These are phyloP conservation scores for Fraxinus greggii DNA, from an alignment of 305 asterid species.

Conservation along the genomic window DNA sequence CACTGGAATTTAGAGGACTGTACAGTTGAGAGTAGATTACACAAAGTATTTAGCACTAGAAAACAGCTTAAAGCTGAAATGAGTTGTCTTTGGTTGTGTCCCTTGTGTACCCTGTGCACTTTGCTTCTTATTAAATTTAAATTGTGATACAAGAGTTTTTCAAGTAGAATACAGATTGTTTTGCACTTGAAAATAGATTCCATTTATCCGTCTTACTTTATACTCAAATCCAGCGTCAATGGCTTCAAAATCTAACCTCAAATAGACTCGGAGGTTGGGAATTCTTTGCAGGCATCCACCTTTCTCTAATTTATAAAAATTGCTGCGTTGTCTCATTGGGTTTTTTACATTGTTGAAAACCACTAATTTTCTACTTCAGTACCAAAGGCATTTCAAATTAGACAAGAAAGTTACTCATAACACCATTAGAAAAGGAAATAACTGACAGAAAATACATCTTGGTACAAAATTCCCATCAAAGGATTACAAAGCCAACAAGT, in stretches of 20 bases:
- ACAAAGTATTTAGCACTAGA: conserved; percentile 29
- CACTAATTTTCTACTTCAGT: background rate
- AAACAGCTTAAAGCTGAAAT: conserved; percentile 11
- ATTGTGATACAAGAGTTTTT: background rate
- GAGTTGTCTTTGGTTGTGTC: background rate
- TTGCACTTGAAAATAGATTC: background rate
- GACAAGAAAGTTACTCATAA: background rate
- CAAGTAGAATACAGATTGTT: background rate
- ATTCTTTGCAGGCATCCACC: background rate
- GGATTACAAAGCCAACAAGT: background rate
- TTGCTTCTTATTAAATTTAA: background rate
- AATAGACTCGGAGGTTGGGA: background rate
- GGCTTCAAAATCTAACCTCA: background rate
- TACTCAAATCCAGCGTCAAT: background rate
- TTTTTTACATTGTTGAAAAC: background rate
- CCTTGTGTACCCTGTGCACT: background rate
- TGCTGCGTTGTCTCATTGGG: background rate
- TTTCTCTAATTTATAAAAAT: background rate
- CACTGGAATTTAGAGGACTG: conserved; percentile 43
- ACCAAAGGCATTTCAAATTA: background rate
- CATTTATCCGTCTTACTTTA: background rate
- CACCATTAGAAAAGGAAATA: background rate
- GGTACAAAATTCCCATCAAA: background rate
- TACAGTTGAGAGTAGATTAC: conserved; percentile 56
- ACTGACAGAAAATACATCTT: background rate